Conservation (phyloP, 2,329 filamentous ascomycete genomes). For the Pyrenochaeta sp. region DNA sequence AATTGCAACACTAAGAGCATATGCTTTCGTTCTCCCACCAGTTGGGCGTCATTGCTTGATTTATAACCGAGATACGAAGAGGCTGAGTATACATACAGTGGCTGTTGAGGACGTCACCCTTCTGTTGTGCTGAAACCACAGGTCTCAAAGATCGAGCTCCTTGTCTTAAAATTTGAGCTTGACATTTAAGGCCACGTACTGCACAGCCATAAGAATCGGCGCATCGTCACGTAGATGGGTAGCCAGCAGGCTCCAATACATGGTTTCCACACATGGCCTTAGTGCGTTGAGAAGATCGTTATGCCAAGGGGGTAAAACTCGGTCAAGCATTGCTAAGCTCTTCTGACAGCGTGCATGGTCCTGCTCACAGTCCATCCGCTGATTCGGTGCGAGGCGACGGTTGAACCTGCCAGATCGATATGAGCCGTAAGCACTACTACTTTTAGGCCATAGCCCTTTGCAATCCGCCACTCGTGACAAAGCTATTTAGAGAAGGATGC, state of each 20-base stretch:
- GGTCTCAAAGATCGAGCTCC: too few species aligned
- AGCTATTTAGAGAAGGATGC: too few species aligned
- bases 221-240: too few species aligned
- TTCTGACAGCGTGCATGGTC: background rate
- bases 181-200: too few species aligned
- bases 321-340: background rate
- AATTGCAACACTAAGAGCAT: conserved; percentile 19
- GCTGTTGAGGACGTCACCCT: too few species aligned
- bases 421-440: background rate
- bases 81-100: background rate
- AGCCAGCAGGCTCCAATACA: background rate
- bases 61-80: background rate
- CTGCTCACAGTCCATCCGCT: background rate
- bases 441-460: too few species aligned
- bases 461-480: too few species aligned
- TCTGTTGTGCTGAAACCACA: too few species aligned
- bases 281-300: background rate
- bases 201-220: too few species aligned
- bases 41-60: too few species aligned
- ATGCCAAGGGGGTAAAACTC: background rate
- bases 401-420: background rate
- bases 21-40: background rate
- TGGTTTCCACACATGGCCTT: background rate
- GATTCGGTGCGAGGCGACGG: background rate
- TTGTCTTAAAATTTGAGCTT: too few species aligned